phyloP scores from a whole-genome alignment of 495 filamentous ascomycete genomes.

The Lasiosphaeria ovina region DNA sequence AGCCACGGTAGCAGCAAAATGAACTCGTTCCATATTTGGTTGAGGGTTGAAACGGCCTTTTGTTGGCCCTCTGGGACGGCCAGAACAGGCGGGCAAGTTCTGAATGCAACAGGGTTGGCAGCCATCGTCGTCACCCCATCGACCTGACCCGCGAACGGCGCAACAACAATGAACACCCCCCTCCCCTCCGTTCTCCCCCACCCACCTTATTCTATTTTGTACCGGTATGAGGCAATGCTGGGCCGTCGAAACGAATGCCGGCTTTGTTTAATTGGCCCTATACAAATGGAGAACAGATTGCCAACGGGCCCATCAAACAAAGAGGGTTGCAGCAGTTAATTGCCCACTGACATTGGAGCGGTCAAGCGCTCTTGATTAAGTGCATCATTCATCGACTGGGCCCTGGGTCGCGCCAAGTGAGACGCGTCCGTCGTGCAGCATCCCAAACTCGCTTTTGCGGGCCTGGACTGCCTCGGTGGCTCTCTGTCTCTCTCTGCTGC shows the following conservation, averaged over 20 bases:
- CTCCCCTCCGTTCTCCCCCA: not conserved
- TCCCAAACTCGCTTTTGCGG: not conserved
- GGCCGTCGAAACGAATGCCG: constrained; percentile 20
- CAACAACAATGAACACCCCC: not conserved
- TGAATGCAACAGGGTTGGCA: not conserved
- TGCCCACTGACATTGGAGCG: constrained; percentile 7
- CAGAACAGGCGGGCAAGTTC: not conserved
- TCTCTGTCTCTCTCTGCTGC: too few species aligned
- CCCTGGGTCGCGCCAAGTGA: constrained; percentile 11
- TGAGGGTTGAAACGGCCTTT: not conserved
- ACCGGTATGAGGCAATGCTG: not conserved
- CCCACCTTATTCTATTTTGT: not conserved
- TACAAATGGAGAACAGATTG: constrained; percentile 14
- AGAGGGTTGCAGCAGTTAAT: constrained; percentile 10
- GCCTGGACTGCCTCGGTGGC: too few species aligned
- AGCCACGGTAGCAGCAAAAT: too few species aligned
- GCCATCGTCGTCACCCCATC: not conserved
- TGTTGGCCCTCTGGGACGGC: not conserved
- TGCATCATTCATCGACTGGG: not conserved
- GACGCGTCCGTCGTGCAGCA: constrained; percentile 7
- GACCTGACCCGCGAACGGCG: not conserved
- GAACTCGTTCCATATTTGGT: not conserved
- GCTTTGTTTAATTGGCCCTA: constrained; percentile 18
- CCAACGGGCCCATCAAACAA: not conserved
- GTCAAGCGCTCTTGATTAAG: constrained; percentile 14